Evolutionary conservation across 148 eudicot species (phyloP).

Genomic region (Silene conica): DNA sequence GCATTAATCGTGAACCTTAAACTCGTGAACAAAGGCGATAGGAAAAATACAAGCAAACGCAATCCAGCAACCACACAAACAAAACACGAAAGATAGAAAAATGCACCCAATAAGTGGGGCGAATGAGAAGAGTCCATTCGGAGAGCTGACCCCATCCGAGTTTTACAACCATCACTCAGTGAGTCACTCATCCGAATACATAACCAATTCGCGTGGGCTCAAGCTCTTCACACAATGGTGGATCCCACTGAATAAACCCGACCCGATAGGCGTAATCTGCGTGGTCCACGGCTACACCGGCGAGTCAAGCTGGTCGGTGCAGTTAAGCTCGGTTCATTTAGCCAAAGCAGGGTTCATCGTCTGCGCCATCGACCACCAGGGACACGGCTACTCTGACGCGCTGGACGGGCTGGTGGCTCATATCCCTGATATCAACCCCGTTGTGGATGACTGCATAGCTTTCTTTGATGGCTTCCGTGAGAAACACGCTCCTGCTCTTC

Average conservation of each 20-base stretch:
- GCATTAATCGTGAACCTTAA: neutral
- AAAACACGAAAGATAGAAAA: conserved; percentile 18
- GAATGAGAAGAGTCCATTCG: conserved; percentile 67
- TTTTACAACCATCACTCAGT: conserved; percentile 81
- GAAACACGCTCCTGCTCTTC: conserved; percentile 35
- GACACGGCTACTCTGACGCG: conserved; percentile 80
- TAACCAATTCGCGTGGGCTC: conserved; percentile 62
- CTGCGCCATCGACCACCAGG: conserved; percentile 88
- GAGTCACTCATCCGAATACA: conserved; percentile 62
- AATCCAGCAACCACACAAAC: neutral
- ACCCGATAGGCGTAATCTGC: conserved; percentile 39
- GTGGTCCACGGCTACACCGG: conserved; percentile 95
- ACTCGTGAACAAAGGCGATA: neutral
- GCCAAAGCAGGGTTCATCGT: conserved; percentile 74
- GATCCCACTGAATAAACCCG: conserved; percentile 41
- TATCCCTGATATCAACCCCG: conserved; percentile 76
- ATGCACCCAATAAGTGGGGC: conserved; percentile 79
- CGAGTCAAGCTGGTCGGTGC: conserved; percentile 85
- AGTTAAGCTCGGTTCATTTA: conserved; percentile 62
- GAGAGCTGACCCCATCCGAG: conserved; percentile 48
- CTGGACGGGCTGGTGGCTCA: conserved; percentile 60
- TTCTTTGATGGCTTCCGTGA: conserved; percentile 65
- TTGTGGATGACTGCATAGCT: conserved; percentile 70
- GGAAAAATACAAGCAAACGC: neutral
- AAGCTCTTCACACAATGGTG: conserved; percentile 89